Percentiles rank a stretch among this genome's conserved stretches.
These are phyloP conservation scores for Annulohypoxylon truncatum DNA, from an alignment of 2,329 filamentous ascomycete genomes.

Conservation along the genomic window DNA sequence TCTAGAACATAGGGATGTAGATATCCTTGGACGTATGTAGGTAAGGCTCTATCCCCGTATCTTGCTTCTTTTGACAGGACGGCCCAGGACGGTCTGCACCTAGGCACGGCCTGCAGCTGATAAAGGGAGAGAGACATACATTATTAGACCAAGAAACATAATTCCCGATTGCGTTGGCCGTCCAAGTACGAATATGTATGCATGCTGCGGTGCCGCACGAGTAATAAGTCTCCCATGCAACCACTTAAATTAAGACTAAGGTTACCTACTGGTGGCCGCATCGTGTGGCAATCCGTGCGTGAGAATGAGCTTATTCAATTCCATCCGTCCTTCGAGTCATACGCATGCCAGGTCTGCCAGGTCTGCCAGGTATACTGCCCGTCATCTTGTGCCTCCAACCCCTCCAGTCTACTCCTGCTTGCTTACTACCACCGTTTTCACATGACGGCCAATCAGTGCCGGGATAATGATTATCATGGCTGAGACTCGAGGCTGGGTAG, in stretches of 20 bases:
- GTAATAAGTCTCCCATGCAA: slow-evolving; percentile 34
- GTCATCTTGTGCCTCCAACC: slow-evolving; percentile 23
- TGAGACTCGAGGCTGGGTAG: slow-evolving; percentile 35
- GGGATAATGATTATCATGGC: slow-evolving; percentile 8
- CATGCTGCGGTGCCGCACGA: slow-evolving; percentile 35
- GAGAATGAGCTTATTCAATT: slow-evolving; percentile 40
- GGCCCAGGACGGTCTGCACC: slow-evolving; percentile 3
- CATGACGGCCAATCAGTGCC: slow-evolving; percentile 21
- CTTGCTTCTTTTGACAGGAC: slow-evolving; percentile 25
- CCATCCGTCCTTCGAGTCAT: slow-evolving; percentile 32
- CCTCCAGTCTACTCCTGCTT: slow-evolving; percentile 1
- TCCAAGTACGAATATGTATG: slow-evolving; percentile 29
- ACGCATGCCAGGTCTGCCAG: neutral
- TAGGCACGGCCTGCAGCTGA: slow-evolving; percentile 24
- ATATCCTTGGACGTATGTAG: neutral
- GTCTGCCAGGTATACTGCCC: slow-evolving; percentile 3
- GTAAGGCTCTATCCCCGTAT: slow-evolving; percentile 8
- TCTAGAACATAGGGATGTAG: slow-evolving; percentile 5
- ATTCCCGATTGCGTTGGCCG: slow-evolving; percentile 27
- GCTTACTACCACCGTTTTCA: slow-evolving; percentile 26
- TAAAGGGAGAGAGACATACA: slow-evolving; percentile 23
- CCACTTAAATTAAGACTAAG: slow-evolving; percentile 27
- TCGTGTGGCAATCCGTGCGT: slow-evolving; percentile 38
- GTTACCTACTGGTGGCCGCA: slow-evolving; percentile 30
- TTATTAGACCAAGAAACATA: slow-evolving; percentile 27